A percentile compares a stretch with the other conserved stretches of the same genome.
Conservation (phyloP, 441 rosid genomes). For the Biscutella auriculata region DNA sequence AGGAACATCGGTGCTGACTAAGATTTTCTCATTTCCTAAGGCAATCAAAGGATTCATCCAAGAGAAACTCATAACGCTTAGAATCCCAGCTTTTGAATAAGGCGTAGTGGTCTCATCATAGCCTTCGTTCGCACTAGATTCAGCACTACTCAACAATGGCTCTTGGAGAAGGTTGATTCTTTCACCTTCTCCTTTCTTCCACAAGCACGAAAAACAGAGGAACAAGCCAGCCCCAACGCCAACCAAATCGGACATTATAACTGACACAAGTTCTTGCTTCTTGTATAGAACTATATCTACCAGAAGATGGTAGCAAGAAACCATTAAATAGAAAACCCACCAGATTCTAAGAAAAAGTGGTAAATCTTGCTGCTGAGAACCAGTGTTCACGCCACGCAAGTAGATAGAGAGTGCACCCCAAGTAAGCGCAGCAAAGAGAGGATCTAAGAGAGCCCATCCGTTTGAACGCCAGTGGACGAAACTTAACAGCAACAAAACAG, state of each 20-base stretch:
- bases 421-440: slow-evolving; percentile 37
- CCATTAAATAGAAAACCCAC: slow-evolving; percentile 45
- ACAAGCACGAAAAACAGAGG: slow-evolving; percentile 49
- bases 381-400: slow-evolving; percentile 23
- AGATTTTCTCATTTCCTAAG: slow-evolving; percentile 58
- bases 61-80: slow-evolving; percentile 52
- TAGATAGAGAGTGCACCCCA: slow-evolving; percentile 48
- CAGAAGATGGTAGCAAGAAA: slow-evolving; percentile 48
- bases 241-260: slow-evolving; percentile 39
- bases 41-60: slow-evolving; percentile 64
- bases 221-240: slow-evolving; percentile 40
- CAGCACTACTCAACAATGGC: slow-evolving; percentile 39
- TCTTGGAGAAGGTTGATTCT: slow-evolving; percentile 32
- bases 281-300: slow-evolving; percentile 33
- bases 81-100: slow-evolving; percentile 47
- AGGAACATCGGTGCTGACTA: slow-evolving; percentile 80
- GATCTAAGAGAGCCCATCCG: slow-evolving; percentile 52
- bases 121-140: slow-evolving; percentile 22
- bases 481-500: slow-evolving; percentile 33
- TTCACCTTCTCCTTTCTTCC: slow-evolving; percentile 24
- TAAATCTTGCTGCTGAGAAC: slow-evolving; percentile 22
- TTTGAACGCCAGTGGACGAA: slow-evolving; percentile 43
- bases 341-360: slow-evolving; percentile 45
- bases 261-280: slow-evolving; percentile 17
- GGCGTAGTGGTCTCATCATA: slow-evolving; percentile 24